Evolutionary conservation across 2,329 filamentous ascomycete genomes (phyloP), one percentile per base, ranked within the genome.

Genomic region (Dryadomyces sulphureus): DNA sequence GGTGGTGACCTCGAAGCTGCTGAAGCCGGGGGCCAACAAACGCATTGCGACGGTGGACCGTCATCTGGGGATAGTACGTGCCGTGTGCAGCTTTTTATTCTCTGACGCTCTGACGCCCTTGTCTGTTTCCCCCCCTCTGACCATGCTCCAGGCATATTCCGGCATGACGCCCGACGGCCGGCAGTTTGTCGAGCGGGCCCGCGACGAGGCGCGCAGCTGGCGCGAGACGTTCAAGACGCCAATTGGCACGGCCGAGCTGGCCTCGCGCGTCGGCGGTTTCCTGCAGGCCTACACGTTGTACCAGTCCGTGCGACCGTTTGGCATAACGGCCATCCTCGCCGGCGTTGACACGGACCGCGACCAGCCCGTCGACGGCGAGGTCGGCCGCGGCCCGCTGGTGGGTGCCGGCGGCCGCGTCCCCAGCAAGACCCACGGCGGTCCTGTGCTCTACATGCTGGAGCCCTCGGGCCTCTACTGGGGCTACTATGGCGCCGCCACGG

Each of bases 381-480:
- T 95, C 32, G 90, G 90, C 52, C 73, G 66, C 35, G 90, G 90
- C 20, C 90, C 90, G 42, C 69, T 69, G 38, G 74, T 75, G 48
- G 90, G 90, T 48, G 79, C 86, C 21, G 90, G 90, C 52, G 90
- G 90, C 59, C 94, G 92, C 68, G 74, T 80, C 38, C 66, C 62
- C 24, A 77, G 78, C 58, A 80, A 79, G 58, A 83, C 78, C 63
- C 79, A 88, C 61, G 92, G 92, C 55, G 92, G 90, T 1, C 92
- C 92, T 20, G 89, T 81, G 52, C 77, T 98, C 51, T 98, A 95
- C 75, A 98, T 98, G 92, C 90, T 98, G 56, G 92, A 98, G 71
- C 92, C 92, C 38, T 94, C 88, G 59, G 92, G 92, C 47, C 68
- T 90, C 55, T 96, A 94, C 73, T 98, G 92, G 92, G 92, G 92